These are phyloP conservation scores for Salvia splendens DNA, from an alignment of 257 asterid species.

Conservation along the genomic window DNA sequence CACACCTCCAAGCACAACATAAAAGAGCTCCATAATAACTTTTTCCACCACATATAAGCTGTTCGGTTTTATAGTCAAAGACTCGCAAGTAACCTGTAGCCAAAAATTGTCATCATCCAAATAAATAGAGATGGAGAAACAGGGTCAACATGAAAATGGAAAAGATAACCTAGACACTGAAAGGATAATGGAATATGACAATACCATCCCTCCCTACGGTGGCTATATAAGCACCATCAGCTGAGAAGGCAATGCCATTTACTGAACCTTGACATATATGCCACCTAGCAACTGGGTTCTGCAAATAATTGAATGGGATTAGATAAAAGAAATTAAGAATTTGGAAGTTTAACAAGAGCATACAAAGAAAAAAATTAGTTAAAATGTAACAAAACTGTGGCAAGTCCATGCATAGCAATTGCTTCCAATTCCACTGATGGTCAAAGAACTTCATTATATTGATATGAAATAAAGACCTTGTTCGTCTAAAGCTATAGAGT, in stretches of 20 bases:
- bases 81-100: slow-evolving; percentile 85
- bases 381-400: slow-evolving; percentile 1
- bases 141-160: slow-evolving; percentile 17
- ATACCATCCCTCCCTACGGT: slow-evolving; percentile 94
- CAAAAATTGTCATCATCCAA: slow-evolving; percentile 28
- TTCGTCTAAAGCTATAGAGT: not conserved
- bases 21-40: slow-evolving; percentile 96
- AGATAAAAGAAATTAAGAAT: slow-evolving; percentile 8
- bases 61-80: slow-evolving; percentile 88
- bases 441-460: not conserved
- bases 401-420: slow-evolving; percentile 10
- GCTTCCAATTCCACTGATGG: slow-evolving; percentile 4
- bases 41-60: slow-evolving; percentile 90
- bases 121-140: slow-evolving; percentile 22
- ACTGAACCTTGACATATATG: slow-evolving; percentile 96
- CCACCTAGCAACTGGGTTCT: slow-evolving; percentile 99
- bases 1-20: slow-evolving; percentile 98
- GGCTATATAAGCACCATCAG: slow-evolving; percentile 79
- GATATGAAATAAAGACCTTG: not conserved
- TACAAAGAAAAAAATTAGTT: slow-evolving; percentile 12
- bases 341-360: slow-evolving; percentile 6
- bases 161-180: slow-evolving; percentile 2
- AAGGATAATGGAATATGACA: slow-evolving; percentile 33
- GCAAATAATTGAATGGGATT: slow-evolving; percentile 40
- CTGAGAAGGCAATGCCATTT: slow-evolving; percentile 74